Percentiles rank a stretch among this genome's conserved stretches.
Conservation (phyloP, 2,329 filamentous ascomycete genomes). For the Elsinoe perseae region DNA sequence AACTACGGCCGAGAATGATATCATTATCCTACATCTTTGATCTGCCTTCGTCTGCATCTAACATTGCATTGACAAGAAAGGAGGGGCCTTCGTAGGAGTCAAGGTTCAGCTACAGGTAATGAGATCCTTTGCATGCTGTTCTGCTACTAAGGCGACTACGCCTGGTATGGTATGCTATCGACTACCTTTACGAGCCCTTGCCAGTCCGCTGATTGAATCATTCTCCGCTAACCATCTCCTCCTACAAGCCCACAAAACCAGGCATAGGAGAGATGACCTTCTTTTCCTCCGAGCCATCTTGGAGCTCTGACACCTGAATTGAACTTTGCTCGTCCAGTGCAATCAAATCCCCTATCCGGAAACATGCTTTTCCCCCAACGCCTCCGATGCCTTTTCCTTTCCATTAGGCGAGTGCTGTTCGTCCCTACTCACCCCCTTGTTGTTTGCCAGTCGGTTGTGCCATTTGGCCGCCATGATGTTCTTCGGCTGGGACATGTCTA, state of each 20-base stretch:
- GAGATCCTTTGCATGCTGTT: neutral
- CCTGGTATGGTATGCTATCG: neutral
- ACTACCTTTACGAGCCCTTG: neutral
- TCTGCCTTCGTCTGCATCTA: neutral
- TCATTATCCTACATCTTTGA: neutral
- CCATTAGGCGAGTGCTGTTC: neutral
- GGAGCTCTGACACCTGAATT: neutral
- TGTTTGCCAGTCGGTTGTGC: constrained; percentile 1
- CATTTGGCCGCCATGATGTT: constrained; percentile 2
- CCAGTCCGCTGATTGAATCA: neutral
- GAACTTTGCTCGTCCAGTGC: neutral
- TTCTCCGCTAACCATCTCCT: neutral
- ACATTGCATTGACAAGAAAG: neutral
- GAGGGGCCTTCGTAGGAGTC: too few species aligned
- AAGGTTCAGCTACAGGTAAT: too few species aligned
- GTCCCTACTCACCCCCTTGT: neutral
- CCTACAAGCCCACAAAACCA: neutral
- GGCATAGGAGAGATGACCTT: neutral
- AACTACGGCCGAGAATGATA: neutral
- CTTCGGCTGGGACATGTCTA: constrained; percentile 6
- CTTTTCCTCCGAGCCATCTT: neutral
- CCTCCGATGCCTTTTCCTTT: neutral
- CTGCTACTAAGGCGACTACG: neutral
- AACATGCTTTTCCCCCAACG: neutral
- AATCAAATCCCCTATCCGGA: neutral